Conservation (phyloP, 1,284 basidiomycete species). For the Ustilago cynodontis region DNA sequence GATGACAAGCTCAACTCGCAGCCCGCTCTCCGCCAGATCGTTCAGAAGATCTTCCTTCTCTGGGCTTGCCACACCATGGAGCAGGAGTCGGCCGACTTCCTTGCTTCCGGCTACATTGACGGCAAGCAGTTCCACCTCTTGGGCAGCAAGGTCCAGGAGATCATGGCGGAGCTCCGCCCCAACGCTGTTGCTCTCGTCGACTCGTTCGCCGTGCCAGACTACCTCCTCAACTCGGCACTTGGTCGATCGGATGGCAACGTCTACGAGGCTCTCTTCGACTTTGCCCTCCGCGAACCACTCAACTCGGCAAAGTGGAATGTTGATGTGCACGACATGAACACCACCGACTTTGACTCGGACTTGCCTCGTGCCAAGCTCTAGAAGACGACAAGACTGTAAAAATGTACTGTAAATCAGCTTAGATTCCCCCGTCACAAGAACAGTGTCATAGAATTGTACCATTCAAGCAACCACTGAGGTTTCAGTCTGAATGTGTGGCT, state of each 20-base stretch:
- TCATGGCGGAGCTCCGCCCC: constrained; percentile 69
- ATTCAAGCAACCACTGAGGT: not conserved
- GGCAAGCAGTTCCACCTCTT: constrained; percentile 69
- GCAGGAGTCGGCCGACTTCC: constrained; percentile 69
- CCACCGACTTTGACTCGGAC: constrained; percentile 55
- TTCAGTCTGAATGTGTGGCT: not conserved
- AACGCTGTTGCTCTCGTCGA: constrained; percentile 68
- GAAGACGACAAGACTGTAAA: not conserved
- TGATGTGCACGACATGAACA: constrained; percentile 62
- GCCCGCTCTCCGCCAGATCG: constrained; percentile 69
- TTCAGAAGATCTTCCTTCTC: constrained; percentile 66
- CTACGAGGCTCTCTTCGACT: constrained; percentile 67
- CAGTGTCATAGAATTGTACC: constrained; percentile 5
- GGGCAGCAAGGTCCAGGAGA: constrained; percentile 66
- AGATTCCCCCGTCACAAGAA: not conserved
- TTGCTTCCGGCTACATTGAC: constrained; percentile 69
- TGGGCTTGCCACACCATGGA: constrained; percentile 63
- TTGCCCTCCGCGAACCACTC: constrained; percentile 59
- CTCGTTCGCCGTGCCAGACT: constrained; percentile 69
- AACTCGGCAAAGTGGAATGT: constrained; percentile 69
- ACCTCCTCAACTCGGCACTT: constrained; percentile 69
- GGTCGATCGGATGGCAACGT: constrained; percentile 70
- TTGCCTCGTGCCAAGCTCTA: constrained; percentile 55
- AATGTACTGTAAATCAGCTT: not conserved
- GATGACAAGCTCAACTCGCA: constrained; percentile 69